These are phyloP conservation scores for Nigrospora oryzae DNA, from an alignment of 2,329 filamentous ascomycete species.

Conservation along the genomic window DNA sequence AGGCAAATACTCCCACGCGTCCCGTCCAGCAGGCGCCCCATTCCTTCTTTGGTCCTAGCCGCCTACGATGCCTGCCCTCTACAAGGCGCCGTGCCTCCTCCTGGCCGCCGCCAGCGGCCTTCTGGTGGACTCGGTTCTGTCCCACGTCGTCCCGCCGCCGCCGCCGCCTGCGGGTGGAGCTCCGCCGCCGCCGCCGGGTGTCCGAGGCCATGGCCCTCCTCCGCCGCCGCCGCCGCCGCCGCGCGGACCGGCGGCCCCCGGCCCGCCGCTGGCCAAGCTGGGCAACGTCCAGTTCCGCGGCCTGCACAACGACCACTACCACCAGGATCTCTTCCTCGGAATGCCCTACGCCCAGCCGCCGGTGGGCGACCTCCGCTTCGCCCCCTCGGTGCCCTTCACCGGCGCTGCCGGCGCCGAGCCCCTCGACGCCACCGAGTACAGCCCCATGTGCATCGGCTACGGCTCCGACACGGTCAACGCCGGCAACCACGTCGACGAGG, in stretches of 20 bases:
- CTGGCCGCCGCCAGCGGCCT: too few species aligned
- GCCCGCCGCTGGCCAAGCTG: constrained; percentile 20
- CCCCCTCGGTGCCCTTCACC: constrained; percentile 37
- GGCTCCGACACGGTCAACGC: constrained; percentile 18
- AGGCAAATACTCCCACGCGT: too few species aligned
- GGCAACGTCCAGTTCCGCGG: constrained; percentile 35
- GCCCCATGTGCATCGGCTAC: constrained; percentile 40
- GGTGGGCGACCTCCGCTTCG: constrained; percentile 31
- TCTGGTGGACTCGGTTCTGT: too few species aligned
- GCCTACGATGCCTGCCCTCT: too few species aligned
- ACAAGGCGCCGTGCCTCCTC: too few species aligned
- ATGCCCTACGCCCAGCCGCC: constrained; percentile 43
- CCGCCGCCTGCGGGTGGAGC: too few species aligned
- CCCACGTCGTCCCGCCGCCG: too few species aligned
- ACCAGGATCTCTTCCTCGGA: constrained; percentile 36
- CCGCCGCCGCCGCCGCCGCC: too few species aligned
- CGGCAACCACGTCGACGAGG: constrained; percentile 28
- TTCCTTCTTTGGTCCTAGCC: too few species aligned
- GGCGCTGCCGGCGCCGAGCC: constrained; percentile 13
- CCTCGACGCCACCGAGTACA: constrained; percentile 33
- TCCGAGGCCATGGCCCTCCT: too few species aligned
- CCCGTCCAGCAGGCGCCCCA: too few species aligned
- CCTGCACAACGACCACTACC: constrained; percentile 22
- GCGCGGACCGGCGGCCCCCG: neutral
- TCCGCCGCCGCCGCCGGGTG: too few species aligned